These are phyloP conservation scores for Trichoderma breve DNA, from an alignment of 2,329 filamentous ascomycete genomes.

Conservation along the genomic window DNA sequence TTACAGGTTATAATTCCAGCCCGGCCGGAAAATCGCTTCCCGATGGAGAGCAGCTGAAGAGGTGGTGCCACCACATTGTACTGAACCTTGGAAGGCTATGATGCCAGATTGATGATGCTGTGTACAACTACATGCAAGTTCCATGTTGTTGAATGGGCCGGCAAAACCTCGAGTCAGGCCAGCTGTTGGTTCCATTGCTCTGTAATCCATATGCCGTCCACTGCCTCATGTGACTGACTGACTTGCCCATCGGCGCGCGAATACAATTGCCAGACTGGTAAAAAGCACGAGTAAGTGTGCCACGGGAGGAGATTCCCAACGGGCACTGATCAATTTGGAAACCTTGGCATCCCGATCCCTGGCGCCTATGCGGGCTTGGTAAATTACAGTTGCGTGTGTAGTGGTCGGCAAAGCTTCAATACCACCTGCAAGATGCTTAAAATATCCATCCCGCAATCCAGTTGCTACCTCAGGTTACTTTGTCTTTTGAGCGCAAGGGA, in stretches of 20 bases:
- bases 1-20: neutral
- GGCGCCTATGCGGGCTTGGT: neutral
- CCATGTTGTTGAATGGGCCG: neutral
- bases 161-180: neutral
- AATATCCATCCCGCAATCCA: neutral
- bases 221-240: neutral
- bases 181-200: neutral
- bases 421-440: constrained; percentile 1
- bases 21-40: neutral
- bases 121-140: too few relatives aligned
- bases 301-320: neutral
- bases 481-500: neutral
- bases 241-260: neutral
- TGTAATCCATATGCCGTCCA: neutral
- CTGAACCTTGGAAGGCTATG: neutral
- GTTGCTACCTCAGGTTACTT: neutral
- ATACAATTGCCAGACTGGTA: neutral
- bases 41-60: neutral
- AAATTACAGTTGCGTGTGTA: neutral
- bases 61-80: neutral
- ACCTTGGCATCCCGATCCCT: constrained; percentile 1
- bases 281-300: neutral
- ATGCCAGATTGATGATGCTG: neutral
- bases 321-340: neutral
- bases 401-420: neutral